A percentile compares a stretch with the other conserved stretches of the same genome.
These are phyloP conservation scores for Mycosarcoma maydis DNA, from an alignment of 1,284 basidiomycete species.

Conservation along the genomic window DNA sequence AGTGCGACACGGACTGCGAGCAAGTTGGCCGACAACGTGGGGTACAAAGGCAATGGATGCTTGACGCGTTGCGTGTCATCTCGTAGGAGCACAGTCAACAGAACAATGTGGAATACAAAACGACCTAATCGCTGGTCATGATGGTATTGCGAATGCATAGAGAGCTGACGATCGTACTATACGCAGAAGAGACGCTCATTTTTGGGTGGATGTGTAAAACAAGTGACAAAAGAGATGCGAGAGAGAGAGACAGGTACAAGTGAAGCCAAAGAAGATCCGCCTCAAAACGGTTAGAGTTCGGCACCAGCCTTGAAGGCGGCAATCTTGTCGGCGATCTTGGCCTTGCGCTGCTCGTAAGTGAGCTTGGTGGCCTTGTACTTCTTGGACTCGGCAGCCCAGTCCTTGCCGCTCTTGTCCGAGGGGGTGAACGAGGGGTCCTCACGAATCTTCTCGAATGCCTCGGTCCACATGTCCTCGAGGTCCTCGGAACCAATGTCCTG, in stretches of 20 bases:
- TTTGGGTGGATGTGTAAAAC: constrained; percentile 7
- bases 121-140: too few species aligned
- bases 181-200: constrained; percentile 1
- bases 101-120: too few species aligned
- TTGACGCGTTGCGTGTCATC: too few species aligned
- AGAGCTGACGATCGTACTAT: neutral
- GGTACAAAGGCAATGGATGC: too few species aligned
- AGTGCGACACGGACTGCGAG: too few species aligned
- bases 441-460: constrained; percentile 83
- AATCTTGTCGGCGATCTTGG: constrained; percentile 64
- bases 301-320: constrained; percentile 55
- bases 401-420: constrained; percentile 81
- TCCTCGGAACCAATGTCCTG: constrained; percentile 96
- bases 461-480: constrained; percentile 94
- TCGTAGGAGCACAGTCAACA: too few species aligned
- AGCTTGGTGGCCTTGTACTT: constrained; percentile 80
- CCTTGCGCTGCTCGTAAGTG: constrained; percentile 75
- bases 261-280: constrained; percentile 19
- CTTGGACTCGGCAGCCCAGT: constrained; percentile 87
- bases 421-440: constrained; percentile 92
- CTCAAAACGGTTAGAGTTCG: constrained; percentile 20
- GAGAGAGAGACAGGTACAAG: neutral
- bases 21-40: too few species aligned
- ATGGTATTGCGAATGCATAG: constrained; percentile 15
- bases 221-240: constrained; percentile 1